Conservation (phyloP, 2,329 filamentous ascomycete species). For the Talaromyces sp. region DNA sequence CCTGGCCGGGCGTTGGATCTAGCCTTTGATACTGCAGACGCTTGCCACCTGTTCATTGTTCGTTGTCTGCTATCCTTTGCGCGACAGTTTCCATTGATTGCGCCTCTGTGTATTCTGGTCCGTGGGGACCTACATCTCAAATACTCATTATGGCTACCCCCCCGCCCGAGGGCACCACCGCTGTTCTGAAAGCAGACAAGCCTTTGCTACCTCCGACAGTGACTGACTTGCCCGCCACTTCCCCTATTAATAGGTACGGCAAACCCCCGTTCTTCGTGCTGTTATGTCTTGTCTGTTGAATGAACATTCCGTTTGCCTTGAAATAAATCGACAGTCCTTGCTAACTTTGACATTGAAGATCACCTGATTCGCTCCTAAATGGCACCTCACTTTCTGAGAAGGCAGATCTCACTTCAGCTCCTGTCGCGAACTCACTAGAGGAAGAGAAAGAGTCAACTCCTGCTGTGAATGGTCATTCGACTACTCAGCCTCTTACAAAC, state of each 20-base stretch:
- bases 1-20: background rate
- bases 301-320: background rate
- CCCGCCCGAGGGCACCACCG: conserved; percentile 40
- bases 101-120: conserved; percentile 28
- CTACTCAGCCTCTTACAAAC: conserved; percentile 29
- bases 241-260: conserved; percentile 33
- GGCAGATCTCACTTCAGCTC: conserved; percentile 11
- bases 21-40: background rate
- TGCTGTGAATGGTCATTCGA: conserved; percentile 34
- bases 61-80: background rate
- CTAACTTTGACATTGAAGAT: conserved; percentile 21
- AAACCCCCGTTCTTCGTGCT: background rate
- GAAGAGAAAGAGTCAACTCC: conserved; percentile 17
- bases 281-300: background rate
- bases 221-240: conserved; percentile 33
- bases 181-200: conserved; percentile 42
- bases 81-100: background rate
- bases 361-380: conserved; percentile 28
- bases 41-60: conserved; percentile 5
- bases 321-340: background rate
- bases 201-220: conserved; percentile 40
- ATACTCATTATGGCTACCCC: conserved; percentile 42
- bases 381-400: conserved; percentile 27
- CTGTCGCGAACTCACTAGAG: conserved; percentile 14
- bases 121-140: conserved; percentile 24